Evolutionary conservation across 2,329 filamentous ascomycete genomes (phyloP).

Genomic region (Saccharata proteae): DNA sequence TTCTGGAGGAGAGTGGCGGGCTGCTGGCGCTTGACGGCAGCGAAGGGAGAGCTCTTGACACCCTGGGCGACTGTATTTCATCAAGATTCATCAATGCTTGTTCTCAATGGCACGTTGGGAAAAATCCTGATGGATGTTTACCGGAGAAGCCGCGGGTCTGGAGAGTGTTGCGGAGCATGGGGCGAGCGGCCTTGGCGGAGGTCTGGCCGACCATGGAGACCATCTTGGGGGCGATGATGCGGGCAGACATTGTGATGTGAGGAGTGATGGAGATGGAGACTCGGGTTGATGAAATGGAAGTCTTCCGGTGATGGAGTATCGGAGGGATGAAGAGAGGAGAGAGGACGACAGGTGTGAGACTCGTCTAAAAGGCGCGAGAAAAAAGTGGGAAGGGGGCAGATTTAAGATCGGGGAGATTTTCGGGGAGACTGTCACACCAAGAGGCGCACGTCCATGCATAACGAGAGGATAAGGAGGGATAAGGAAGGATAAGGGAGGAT

Average conservation of each 20-base stretch:
- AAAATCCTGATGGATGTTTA: conserved; percentile 29
- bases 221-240: conserved; percentile 66
- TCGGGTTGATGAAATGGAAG: conserved; percentile 19
- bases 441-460: too few species aligned
- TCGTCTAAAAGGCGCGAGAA: too few species aligned
- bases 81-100: conserved; percentile 5
- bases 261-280: conserved; percentile 33
- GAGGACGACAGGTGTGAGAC: too few species aligned
- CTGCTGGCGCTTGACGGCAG: conserved; percentile 66
- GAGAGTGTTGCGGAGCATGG: conserved; percentile 55
- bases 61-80: conserved; percentile 10
- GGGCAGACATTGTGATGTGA: conserved; percentile 66
- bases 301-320: too few species aligned
- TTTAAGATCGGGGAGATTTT: too few species aligned
- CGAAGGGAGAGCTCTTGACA: conserved; percentile 44
- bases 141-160: conserved; percentile 67
- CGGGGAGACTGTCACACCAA: too few species aligned
- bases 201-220: conserved; percentile 53
- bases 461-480: too few species aligned
- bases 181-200: conserved; percentile 67
- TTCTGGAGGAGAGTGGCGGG: conserved; percentile 34
- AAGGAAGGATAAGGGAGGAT: too few species aligned
- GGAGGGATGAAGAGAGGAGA: too few species aligned
- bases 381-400: too few species aligned
- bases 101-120: conserved; percentile 27